These are phyloP conservation scores for Lepiota brunneoincarnata DNA, from an alignment of 768 basidiomycete genomes.

Conservation along the genomic window DNA sequence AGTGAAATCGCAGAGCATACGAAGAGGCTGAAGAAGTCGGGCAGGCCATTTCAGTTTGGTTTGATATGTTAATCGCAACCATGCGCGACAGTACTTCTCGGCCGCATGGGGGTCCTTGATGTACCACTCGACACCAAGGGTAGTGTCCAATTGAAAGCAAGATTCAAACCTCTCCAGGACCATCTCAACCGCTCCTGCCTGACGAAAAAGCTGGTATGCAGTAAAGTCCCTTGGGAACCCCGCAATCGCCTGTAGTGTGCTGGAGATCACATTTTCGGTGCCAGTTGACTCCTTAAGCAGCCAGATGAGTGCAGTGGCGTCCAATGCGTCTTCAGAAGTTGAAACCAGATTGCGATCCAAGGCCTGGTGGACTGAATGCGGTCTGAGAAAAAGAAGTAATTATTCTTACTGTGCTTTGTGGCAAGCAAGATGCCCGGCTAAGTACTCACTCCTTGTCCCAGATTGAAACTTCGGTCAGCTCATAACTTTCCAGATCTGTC, in stretches of 20 bases:
- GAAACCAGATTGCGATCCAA: not conserved
- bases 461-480: not conserved
- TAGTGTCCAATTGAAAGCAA: slow-evolving; percentile 38
- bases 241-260: slow-evolving; percentile 34
- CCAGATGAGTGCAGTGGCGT: slow-evolving; percentile 37
- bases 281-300: slow-evolving; percentile 33
- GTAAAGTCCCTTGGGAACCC: slow-evolving; percentile 36
- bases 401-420: not conserved
- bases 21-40: slow-evolving; percentile 31
- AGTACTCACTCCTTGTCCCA: not conserved
- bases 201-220: slow-evolving; percentile 33
- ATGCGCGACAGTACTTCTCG: slow-evolving; percentile 36
- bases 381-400: not conserved
- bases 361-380: not conserved
- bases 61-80: slow-evolving; percentile 37
- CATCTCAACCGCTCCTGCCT: slow-evolving; percentile 29
- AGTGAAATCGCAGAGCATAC: slow-evolving; percentile 27
- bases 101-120: slow-evolving; percentile 31
- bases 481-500: not conserved
- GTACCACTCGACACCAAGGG: slow-evolving; percentile 34
- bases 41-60: slow-evolving; percentile 33
- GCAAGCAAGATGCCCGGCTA: too few relatives aligned
- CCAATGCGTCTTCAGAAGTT: slow-evolving; percentile 28
- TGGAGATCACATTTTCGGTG: slow-evolving; percentile 22
- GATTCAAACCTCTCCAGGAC: slow-evolving; percentile 32